These are phyloP conservation scores for Vanrija sp. DNA, from an alignment of 1,284 basidiomycete species.

Conservation along the genomic window DNA sequence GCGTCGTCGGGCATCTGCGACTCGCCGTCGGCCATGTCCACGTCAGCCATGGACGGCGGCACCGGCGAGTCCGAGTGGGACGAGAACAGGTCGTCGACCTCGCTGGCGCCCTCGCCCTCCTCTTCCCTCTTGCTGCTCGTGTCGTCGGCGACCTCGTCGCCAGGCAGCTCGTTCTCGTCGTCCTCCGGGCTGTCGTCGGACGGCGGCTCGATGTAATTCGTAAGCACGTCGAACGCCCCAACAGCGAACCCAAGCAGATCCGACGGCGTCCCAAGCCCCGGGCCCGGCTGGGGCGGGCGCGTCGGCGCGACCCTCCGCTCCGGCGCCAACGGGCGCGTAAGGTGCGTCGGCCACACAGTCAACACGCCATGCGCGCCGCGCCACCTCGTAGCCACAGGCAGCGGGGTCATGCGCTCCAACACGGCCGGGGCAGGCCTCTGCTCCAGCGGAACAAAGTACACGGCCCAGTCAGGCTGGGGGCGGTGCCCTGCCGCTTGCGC, in stretches of 20 bases:
- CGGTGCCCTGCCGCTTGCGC: slow-evolving; percentile 13
- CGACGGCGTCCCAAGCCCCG: slow-evolving; percentile 9
- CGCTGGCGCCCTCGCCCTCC: slow-evolving; percentile 13
- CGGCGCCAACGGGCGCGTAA: slow-evolving; percentile 13
- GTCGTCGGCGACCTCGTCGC: slow-evolving; percentile 15
- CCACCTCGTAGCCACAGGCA: slow-evolving; percentile 14
- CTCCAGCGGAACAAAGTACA: slow-evolving; percentile 33
- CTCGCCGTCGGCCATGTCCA: background rate
- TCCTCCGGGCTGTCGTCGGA: slow-evolving; percentile 4
- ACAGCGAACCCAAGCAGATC: slow-evolving; percentile 31
- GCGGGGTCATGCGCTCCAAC: slow-evolving; percentile 4
- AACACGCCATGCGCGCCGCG: slow-evolving; percentile 27
- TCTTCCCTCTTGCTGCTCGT: slow-evolving; percentile 7
- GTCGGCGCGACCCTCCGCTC: background rate
- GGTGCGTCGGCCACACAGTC: slow-evolving; percentile 41
- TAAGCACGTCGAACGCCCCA: slow-evolving; percentile 31
- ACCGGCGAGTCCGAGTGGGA: slow-evolving; percentile 17
- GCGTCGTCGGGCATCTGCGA: no score
- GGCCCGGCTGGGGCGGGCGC: background rate
- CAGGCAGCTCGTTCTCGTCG: slow-evolving; percentile 1
- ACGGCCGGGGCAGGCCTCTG: background rate
- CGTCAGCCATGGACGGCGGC: background rate
- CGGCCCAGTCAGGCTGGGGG: slow-evolving; percentile 22
- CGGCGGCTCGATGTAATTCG: slow-evolving; percentile 26
- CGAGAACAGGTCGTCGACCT: slow-evolving; percentile 42